Base-by-base conservation (phyloP, 805 yeast species). In the Isabelozyma heimii region DNA sequence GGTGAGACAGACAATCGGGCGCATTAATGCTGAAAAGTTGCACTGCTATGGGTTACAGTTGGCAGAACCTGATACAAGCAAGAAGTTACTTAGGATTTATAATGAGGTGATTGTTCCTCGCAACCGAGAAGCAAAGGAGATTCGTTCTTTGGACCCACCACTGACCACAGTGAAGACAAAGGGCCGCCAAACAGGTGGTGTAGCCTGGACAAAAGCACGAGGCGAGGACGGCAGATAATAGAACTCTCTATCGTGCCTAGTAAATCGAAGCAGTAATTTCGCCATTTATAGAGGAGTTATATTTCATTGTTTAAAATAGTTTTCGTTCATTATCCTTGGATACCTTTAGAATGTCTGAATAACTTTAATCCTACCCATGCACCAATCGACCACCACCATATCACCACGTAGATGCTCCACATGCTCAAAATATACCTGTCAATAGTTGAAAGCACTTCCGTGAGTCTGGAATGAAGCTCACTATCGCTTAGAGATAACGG, bases 291-390 rank as follows among this genome's bases (percentile, higher is more conserved):
- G 24, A 20, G 6, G 24, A 20, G 24, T 20, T 20, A 2, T 20
- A 20, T 20, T 20, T 2, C 24, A 20, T 20, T 6, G 24, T 6
- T 20, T 20, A 6, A 20, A 3, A 5, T 20, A 2, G 2, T 20
- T 20, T 20, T 20, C 24, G 24, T 20, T 20, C 17, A 6, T 42
- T 40, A 46, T 15, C 42, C 47, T 43, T 63, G 67, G 13, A 81
- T 77, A 7, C 90, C 90, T 55, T 83, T 85, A 17, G 94, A 85
- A 60, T 89, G 94, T 48, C 90, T 73, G 66, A 89, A 89, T 48
- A 88, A 69, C 64, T 89, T 89, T 78, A 88, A 75, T 37, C 94
- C 91, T 42, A 83, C 73, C 96, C 96, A 89, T 9, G 91, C 81
- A 3, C 79, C 68, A 8, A 83, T 67, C 40, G 91, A 81, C 95